phyloP scores from a whole-genome alignment of 164 flowering plant genomes.

The Chimonanthus praecox region DNA sequence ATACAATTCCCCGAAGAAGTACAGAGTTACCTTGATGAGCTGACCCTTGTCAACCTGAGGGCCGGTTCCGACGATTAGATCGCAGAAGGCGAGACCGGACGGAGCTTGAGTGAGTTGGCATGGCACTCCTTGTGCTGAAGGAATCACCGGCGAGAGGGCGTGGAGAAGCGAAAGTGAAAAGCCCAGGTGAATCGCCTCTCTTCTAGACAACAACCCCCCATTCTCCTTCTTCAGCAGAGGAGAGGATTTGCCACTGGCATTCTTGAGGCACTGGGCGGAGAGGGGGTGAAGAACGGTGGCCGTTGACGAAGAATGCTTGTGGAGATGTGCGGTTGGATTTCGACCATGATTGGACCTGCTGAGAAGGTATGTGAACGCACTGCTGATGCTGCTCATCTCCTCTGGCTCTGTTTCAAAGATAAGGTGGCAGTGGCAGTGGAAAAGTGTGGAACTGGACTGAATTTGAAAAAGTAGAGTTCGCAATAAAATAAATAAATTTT shows the following conservation, averaged over 20 bases:
- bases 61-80: slow-evolving; percentile 62
- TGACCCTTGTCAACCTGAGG: slow-evolving; percentile 64
- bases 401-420: not conserved
- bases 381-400: not conserved
- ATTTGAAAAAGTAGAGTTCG: no score
- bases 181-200: slow-evolving; percentile 2
- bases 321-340: not conserved
- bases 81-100: slow-evolving; percentile 80
- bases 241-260: not conserved
- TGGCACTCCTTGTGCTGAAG: slow-evolving; percentile 12
- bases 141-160: not conserved
- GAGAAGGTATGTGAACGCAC: not conserved
- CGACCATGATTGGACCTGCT: not conserved
- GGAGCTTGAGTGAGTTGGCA: slow-evolving; percentile 59
- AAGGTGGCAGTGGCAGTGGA: no score
- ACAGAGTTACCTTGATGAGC: slow-evolving; percentile 58
- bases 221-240: not conserved
- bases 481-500: no score
- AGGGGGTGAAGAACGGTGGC: not conserved
- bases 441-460: no score
- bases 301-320: not conserved
- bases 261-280: not conserved
- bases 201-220: not conserved
- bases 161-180: slow-evolving; percentile 3
- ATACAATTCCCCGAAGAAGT: no score